These are phyloP conservation scores for Fusarium irregulare DNA, from an alignment of 2,329 filamentous ascomycete genomes.

Conservation along the genomic window DNA sequence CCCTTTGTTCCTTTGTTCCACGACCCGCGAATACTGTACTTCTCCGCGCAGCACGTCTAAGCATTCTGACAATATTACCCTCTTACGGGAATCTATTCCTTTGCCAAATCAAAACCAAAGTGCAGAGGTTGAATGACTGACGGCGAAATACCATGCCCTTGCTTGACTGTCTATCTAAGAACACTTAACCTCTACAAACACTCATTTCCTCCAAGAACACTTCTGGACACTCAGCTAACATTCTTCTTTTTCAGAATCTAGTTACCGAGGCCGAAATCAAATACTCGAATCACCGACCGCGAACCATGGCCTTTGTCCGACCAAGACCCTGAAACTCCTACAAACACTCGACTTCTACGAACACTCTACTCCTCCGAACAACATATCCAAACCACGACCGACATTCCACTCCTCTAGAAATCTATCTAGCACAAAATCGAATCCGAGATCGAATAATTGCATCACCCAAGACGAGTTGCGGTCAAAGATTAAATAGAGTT, in stretches of 20 bases:
- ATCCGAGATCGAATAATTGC: background rate
- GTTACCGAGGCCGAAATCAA: background rate
- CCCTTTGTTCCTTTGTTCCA: background rate
- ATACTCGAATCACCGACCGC: background rate
- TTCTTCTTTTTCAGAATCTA: background rate
- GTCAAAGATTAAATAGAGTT: conserved; percentile 14
- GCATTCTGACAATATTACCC: accelerated
- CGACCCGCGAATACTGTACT: background rate
- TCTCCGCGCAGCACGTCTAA: background rate
- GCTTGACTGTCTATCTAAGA: background rate
- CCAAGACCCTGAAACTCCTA: background rate
- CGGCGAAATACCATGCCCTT: background rate
- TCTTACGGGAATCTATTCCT: background rate
- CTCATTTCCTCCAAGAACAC: background rate
- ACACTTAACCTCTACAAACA: background rate
- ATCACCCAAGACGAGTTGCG: background rate
- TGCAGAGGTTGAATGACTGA: background rate
- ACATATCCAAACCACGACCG: background rate
- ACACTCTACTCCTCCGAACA: background rate
- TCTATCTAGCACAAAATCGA: background rate
- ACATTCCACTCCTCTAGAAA: background rate
- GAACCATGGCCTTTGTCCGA: background rate
- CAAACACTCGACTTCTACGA: background rate
- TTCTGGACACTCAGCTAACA: background rate
- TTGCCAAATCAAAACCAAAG: background rate